Conservation (phyloP, 768 basidiomycete species). For the Rhizopogon salebrosus region DNA sequence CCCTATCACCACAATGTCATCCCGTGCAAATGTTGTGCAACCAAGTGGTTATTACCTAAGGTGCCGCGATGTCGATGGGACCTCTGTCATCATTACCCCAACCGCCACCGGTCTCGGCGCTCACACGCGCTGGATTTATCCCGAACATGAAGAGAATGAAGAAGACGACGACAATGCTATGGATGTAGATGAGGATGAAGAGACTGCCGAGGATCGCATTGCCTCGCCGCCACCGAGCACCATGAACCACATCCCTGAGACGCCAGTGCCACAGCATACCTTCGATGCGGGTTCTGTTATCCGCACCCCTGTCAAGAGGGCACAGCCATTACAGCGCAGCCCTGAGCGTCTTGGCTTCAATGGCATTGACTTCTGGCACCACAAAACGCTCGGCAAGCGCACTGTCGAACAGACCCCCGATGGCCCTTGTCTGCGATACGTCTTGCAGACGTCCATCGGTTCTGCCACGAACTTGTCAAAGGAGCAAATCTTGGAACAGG, state of each 20-base stretch:
- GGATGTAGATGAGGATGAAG: constrained; percentile 8
- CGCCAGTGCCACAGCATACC: constrained; percentile 14
- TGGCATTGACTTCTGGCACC: constrained; percentile 18
- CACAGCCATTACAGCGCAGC: constrained; percentile 21
- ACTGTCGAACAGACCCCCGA: constrained; percentile 2
- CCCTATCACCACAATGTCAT: not conserved
- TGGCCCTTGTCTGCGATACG: constrained; percentile 7
- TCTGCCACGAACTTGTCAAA: constrained; percentile 12
- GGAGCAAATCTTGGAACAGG: constrained; percentile 3
- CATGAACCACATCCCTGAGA: constrained; percentile 9
- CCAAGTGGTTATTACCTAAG: not conserved
- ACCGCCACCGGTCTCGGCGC: constrained; percentile 9
- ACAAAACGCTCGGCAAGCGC: constrained; percentile 7
- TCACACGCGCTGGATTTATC: constrained; percentile 8
- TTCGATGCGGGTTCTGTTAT: constrained; percentile 28
- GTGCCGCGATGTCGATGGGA: constrained; percentile 10
- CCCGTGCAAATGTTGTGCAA: not conserved
- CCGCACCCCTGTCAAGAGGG: constrained; percentile 23
- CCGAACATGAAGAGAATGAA: constrained; percentile 3
- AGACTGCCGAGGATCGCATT: constrained; percentile 5
- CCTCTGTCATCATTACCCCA: constrained; percentile 4
- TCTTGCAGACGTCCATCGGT: constrained; percentile 18
- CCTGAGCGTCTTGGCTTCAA: constrained; percentile 25
- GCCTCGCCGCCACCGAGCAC: constrained; percentile 9
- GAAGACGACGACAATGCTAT: constrained; percentile 6